These are phyloP conservation scores for Malus sylvestris DNA, from an alignment of 306 rosid species.

Conservation along the genomic window DNA sequence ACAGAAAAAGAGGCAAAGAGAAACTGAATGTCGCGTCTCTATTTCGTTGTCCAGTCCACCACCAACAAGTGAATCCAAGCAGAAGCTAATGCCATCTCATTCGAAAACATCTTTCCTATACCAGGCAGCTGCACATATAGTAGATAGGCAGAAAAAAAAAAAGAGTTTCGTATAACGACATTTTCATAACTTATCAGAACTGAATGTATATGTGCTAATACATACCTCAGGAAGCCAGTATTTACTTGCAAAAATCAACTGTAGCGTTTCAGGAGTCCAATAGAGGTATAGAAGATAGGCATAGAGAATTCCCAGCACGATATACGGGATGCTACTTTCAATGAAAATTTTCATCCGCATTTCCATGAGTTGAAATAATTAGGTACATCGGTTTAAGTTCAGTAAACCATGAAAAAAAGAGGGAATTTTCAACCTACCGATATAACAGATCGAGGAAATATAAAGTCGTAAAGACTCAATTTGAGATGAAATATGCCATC, in stretches of 20 bases:
- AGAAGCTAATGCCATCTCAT: constrained; percentile 86
- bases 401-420: background rate
- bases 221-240: constrained; percentile 88
- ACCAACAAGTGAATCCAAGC: constrained; percentile 94
- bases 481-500: background rate
- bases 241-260: constrained; percentile 68
- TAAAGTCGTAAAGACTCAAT: background rate
- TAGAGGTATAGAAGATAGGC: constrained; percentile 77
- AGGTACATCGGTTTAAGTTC: background rate
- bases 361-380: constrained; percentile 35
- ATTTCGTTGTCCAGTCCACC: constrained; percentile 60
- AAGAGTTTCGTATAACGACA: background rate
- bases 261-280: constrained; percentile 81
- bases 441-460: background rate
- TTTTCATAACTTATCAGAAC: background rate
- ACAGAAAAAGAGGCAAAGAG: constrained; percentile 76
- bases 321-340: constrained; percentile 65
- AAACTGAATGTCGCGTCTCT: constrained; percentile 81
- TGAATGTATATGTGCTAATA: constrained; percentile 8
- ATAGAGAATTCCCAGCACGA: constrained; percentile 70
- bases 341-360: constrained; percentile 59
- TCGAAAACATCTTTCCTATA: constrained; percentile 77
- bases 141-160: background rate
- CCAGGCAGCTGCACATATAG: constrained; percentile 56
- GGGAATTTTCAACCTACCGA: background rate